phyloP scores from a whole-genome alignment of 345 rosid species.

The Tarenaya hassleriana region DNA sequence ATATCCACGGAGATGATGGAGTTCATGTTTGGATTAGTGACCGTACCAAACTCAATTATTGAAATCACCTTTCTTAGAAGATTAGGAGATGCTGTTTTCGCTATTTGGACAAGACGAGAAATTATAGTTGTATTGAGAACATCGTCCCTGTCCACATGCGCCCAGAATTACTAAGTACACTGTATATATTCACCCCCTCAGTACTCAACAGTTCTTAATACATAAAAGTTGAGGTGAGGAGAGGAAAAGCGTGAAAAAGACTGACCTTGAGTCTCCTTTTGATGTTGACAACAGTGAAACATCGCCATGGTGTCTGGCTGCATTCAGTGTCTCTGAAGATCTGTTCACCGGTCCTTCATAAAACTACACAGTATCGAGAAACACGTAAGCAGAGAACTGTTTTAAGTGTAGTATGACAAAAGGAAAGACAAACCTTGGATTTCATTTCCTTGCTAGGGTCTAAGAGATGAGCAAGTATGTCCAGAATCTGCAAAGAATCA shows the following conservation, averaged over 20 bases:
- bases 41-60: constrained; percentile 51
- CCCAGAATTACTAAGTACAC: background rate
- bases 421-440: constrained; percentile 51
- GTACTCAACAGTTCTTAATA: background rate
- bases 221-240: background rate
- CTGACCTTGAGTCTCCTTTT: constrained; percentile 40
- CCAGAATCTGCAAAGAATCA: constrained; percentile 51
- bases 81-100: constrained; percentile 46
- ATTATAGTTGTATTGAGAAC: constrained; percentile 45
- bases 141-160: constrained; percentile 38
- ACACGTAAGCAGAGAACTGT: constrained; percentile 6
- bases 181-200: constrained; percentile 2
- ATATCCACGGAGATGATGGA: constrained; percentile 38
- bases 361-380: constrained; percentile 41
- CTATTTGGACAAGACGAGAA: constrained; percentile 49
- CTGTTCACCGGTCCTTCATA: constrained; percentile 54
- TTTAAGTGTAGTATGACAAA: constrained; percentile 16
- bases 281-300: constrained; percentile 13
- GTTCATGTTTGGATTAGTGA: constrained; percentile 40
- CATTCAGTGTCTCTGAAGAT: constrained; percentile 25
- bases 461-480: constrained; percentile 59
- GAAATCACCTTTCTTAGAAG: constrained; percentile 68
- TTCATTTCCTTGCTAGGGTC: constrained; percentile 72
- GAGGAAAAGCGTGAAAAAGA: constrained; percentile 15
- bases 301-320: constrained; percentile 14